phyloP scores from a whole-genome alignment of 352 stramenopile genomes.

The Globisporangium nodosum region DNA sequence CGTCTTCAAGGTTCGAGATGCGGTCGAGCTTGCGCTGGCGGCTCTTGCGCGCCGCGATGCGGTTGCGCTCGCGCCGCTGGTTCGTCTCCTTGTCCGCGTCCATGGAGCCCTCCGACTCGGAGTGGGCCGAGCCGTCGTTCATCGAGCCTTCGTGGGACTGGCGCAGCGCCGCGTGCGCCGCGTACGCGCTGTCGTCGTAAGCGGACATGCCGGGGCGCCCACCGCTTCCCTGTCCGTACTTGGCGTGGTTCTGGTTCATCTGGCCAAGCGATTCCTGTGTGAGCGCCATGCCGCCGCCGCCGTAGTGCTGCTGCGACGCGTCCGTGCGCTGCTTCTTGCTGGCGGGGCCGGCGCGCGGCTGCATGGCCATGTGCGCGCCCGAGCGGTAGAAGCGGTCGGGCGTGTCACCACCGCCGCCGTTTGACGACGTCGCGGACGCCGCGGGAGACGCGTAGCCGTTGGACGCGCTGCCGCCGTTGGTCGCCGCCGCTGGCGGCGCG shows the following conservation, averaged over 20 bases:
- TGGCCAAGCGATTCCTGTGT: conserved; percentile 65
- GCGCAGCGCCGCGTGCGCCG: conserved; percentile 26
- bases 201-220: conserved; percentile 18
- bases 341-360: conserved; percentile 31
- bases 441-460: conserved; percentile 17
- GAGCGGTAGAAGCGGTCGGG: conserved; percentile 49
- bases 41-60: conserved; percentile 77
- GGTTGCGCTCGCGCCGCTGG: conserved; percentile 76
- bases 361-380: conserved; percentile 45
- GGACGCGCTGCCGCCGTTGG: conserved; percentile 11
- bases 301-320: background rate
- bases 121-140: conserved; percentile 62
- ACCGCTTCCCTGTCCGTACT: conserved; percentile 25
- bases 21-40: conserved; percentile 82
- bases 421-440: background rate
- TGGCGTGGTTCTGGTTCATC: conserved; percentile 41
- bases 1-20: conserved; percentile 83
- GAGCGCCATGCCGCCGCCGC: conserved; percentile 10
- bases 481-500: background rate
- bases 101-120: conserved; percentile 63
- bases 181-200: conserved; percentile 66
- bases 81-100: conserved; percentile 63
- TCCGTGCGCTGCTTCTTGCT: conserved; percentile 48
- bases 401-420: conserved; percentile 25
- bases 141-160: conserved; percentile 26